Conservation (phyloP, 1,284 basidiomycete genomes). For the Leucoagaricus sp. region DNA sequence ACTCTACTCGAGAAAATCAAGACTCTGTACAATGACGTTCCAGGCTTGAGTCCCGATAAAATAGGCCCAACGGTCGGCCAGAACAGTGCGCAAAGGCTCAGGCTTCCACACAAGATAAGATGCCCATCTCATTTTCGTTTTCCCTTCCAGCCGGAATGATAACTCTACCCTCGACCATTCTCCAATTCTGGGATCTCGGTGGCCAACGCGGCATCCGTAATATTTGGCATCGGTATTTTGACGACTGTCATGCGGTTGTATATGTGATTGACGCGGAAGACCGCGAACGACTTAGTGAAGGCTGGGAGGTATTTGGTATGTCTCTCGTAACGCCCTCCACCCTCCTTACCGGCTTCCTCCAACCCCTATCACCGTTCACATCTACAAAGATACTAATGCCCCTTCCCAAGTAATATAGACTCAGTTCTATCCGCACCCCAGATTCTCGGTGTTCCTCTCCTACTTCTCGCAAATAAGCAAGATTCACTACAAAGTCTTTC, state of each 20-base stretch:
- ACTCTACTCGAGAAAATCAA: conserved; percentile 92
- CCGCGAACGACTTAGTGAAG: conserved; percentile 81
- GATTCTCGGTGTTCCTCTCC: conserved; percentile 83
- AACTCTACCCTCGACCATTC: conserved; percentile 84
- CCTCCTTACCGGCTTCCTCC: not conserved
- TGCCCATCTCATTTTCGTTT: not conserved
- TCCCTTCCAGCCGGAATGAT: conserved; percentile 79
- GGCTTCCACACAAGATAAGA: not conserved
- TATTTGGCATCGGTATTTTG: conserved; percentile 93
- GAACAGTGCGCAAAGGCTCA: conserved; percentile 66
- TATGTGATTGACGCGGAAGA: conserved; percentile 92
- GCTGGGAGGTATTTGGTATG: conserved; percentile 94
- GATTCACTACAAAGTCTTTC: conserved; percentile 78
- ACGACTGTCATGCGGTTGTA: conserved; percentile 92
- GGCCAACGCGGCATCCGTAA: conserved; percentile 89
- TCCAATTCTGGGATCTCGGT: conserved; percentile 94
- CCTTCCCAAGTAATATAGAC: conserved; percentile 14
- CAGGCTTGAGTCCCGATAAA: conserved; percentile 83
- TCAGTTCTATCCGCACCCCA: conserved; percentile 31
- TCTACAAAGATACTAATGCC: not conserved
- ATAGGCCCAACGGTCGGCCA: conserved; percentile 94
- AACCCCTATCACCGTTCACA: not conserved
- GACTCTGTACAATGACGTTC: conserved; percentile 84
- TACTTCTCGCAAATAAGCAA: conserved; percentile 93
- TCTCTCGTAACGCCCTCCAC: conserved; percentile 13